Percentiles rank a stretch among this genome's conserved stretches.
Conservation (phyloP, 768 basidiomycete species). For the Dioszegia crocea region DNA sequence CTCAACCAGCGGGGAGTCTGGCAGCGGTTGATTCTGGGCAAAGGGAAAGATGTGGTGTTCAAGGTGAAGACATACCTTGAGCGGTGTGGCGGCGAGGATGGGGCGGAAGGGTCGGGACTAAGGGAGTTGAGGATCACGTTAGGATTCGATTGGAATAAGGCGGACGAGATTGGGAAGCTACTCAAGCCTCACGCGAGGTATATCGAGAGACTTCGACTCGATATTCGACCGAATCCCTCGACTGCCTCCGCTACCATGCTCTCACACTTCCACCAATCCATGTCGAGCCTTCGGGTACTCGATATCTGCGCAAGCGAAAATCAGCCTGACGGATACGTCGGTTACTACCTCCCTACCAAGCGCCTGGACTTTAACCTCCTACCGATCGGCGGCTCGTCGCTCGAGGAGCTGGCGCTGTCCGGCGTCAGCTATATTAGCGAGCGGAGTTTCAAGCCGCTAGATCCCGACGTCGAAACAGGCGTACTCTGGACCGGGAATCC, state of each 20-base stretch:
- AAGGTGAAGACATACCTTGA: slow-evolving; percentile 1
- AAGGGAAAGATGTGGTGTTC: not conserved
- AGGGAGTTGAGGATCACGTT: slow-evolving; percentile 7
- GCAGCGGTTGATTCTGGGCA: slow-evolving; percentile 7
- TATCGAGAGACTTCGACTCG: not conserved
- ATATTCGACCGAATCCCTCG: too few relatives aligned
- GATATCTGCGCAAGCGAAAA: not conserved
- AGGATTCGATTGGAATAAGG: slow-evolving; percentile 8
- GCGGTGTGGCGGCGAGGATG: not conserved
- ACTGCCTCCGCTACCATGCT: not conserved
- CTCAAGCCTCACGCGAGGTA: not conserved
- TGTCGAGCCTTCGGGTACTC: not conserved
- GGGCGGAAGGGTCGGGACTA: not conserved
- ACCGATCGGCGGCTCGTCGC: not conserved
- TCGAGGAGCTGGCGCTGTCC: not conserved
- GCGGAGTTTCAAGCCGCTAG: not conserved
- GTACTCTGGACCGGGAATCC: not conserved
- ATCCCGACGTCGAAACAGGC: not conserved
- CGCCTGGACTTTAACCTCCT: not conserved
- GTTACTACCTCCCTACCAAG: not conserved
- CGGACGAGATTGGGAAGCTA: not conserved
- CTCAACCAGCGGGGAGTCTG: slow-evolving; percentile 6
- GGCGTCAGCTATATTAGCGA: not conserved
- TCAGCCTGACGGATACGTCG: not conserved
- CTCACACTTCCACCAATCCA: not conserved